phyloP scores from a whole-genome alignment of 371 early-diverging fungal species.

The Mucor plumbeus region DNA sequence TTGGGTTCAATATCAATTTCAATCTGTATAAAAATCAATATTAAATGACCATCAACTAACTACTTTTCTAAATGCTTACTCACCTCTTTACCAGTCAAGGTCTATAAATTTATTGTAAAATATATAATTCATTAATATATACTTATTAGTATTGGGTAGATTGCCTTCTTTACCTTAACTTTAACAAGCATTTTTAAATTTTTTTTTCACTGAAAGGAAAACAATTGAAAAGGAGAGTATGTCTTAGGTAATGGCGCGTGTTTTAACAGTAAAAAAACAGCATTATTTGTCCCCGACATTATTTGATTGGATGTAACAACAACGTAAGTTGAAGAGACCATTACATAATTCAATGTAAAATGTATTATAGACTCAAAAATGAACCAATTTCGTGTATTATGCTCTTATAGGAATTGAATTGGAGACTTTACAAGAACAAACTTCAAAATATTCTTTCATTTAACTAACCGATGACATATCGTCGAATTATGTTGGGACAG shows the following conservation, averaged over 20 bases:
- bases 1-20: constrained; percentile 91
- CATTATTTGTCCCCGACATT: not conserved
- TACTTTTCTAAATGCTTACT: constrained; percentile 6
- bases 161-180: constrained; percentile 73
- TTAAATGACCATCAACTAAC: not conserved
- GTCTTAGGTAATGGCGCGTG: not conserved
- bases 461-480: too few species aligned
- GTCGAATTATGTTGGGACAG: too few species aligned
- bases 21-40: constrained; percentile 59
- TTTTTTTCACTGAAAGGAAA: not conserved
- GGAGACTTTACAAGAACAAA: not conserved
- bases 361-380: not conserved
- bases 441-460: too few species aligned
- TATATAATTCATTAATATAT: not conserved
- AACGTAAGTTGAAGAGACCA: not conserved
- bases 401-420: too few species aligned
- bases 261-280: not conserved
- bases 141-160: not conserved
- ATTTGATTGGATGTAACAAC: constrained; percentile 8
- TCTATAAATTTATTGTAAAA: constrained; percentile 55
- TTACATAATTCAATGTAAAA: not conserved
- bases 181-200: constrained; percentile 77
- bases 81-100: constrained; percentile 94
- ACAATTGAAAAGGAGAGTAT: not conserved
- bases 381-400: not conserved